These are phyloP conservation scores for Thuidium tamariscinum DNA, from an alignment of 225 moss, liverwort and hornwort species.

Conservation along the genomic window DNA sequence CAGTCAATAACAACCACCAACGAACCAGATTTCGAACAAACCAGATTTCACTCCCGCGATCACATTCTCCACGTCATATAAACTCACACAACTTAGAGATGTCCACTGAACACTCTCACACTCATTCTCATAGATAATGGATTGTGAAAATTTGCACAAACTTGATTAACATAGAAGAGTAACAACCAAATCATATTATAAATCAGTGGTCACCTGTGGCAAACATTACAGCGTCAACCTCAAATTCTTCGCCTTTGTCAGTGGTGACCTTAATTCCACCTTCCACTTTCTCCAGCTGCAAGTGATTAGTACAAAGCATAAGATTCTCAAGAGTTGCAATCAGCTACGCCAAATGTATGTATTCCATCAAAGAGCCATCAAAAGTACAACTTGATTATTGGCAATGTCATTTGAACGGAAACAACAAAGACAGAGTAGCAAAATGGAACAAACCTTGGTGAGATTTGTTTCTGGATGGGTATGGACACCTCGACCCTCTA, in stretches of 20 bases:
- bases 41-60: background rate
- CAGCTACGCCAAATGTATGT: background rate
- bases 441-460: slow-evolving; percentile 37
- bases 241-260: slow-evolving; percentile 63
- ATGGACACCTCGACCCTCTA: slow-evolving; percentile 64
- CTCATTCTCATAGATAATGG: background rate
- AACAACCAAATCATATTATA: background rate
- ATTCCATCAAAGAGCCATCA: background rate
- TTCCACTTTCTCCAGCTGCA: slow-evolving; percentile 58
- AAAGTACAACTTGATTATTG: background rate
- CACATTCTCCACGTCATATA: background rate
- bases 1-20: slow-evolving; percentile 1
- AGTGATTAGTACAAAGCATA: background rate
- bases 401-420: background rate
- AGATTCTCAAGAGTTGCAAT: background rate
- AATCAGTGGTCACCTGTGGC: slow-evolving; percentile 44
- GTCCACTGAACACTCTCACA: background rate
- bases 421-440: background rate
- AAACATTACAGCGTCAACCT: slow-evolving; percentile 75
- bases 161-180: background rate
- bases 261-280: slow-evolving; percentile 70
- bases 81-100: background rate
- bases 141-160: background rate
- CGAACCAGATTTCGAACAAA: background rate
- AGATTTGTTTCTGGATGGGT: slow-evolving; percentile 48